Base-by-base conservation (phyloP, 805 yeast genomes). In the Wickerhamiella slavikovae region DNA sequence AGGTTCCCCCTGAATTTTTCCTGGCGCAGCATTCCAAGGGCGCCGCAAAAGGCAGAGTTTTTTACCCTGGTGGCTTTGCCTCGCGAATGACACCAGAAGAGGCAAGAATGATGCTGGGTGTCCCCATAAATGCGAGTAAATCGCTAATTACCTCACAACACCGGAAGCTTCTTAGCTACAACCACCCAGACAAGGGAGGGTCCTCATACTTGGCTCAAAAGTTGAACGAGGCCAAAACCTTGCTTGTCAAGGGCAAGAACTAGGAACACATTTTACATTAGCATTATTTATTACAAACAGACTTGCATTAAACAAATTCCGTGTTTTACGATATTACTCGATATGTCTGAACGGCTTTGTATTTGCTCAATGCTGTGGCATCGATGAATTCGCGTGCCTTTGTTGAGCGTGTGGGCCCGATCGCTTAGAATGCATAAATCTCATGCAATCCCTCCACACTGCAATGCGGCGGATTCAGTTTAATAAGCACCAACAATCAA, bases 121-220 rank as follows among this genome's bases (percentile, higher is more conserved):
- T 64, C 12, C 33, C 32, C 31, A 36, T 27, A 27, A 38, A 32
- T 44, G 60, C 33, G 47, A 52, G 40, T 18, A 25, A 53, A 71
- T 44, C 60, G 66, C 24, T 69, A 66, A 44, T 85, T 39, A 73
- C 72, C 49, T 71, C 66, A 35, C 68, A 70, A 33, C 93, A 83
- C 48, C 67, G 93, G 54, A 61, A 60, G 42, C 72, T 82, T 44
- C 77, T 83, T 89, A 54, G 79, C 53, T 66, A 75, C 29, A 83
- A 83, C 50, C 95, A 83, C 48, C 95, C 95, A 8, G 95, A 83
- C 57, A 76, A 71, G 48, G 94, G 94, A 20, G 95, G 95, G 2
- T 74, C 91, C 8, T 77, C 91, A 17, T 80, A 66, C 44, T 50
- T 83, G 51, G 93, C 95, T 27, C 71, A 83, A 34, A 83, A 83